phyloP scores from a whole-genome alignment of 495 filamentous ascomycete genomes.

The Venustampulla echinocandica region DNA sequence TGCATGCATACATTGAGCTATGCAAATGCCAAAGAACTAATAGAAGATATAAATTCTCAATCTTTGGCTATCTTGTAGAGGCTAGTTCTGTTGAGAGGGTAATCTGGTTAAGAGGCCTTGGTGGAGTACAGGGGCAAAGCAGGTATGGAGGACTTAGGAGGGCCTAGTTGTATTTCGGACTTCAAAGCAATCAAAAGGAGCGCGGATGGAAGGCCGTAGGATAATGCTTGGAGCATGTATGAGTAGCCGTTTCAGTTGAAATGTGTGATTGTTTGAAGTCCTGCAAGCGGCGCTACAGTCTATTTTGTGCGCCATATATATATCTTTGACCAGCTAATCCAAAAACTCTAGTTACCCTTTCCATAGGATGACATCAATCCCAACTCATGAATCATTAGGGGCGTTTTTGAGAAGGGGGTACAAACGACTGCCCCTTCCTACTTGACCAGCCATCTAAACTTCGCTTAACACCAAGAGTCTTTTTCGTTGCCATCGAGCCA shows the following conservation, averaged over 20 bases:
- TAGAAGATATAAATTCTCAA: too few relatives aligned
- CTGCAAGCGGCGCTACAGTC: not conserved
- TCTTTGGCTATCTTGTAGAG: too few relatives aligned
- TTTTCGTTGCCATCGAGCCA: constrained; percentile 4
- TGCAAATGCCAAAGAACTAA: not conserved
- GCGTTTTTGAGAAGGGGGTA: constrained; percentile 9
- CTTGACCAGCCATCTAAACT: constrained; percentile 32
- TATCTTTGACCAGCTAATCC: not conserved
- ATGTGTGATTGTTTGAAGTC: not conserved
- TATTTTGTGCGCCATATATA: not conserved
- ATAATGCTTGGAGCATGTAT: not conserved
- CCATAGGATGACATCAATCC: not conserved
- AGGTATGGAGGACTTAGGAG: too few relatives aligned
- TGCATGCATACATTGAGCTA: not conserved
- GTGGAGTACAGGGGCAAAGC: too few relatives aligned
- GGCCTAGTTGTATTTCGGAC: not conserved
- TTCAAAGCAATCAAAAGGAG: not conserved
- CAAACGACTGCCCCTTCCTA: constrained; percentile 18
- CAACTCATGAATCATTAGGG: not conserved
- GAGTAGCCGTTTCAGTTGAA: not conserved
- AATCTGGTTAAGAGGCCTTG: too few relatives aligned
- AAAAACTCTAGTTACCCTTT: too few relatives aligned
- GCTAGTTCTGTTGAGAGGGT: too few relatives aligned
- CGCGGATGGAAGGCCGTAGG: too few relatives aligned
- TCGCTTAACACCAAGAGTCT: constrained; percentile 30